Base-by-base conservation (phyloP, 495 filamentous ascomycete genomes). In the Aspergillus steynii region DNA sequence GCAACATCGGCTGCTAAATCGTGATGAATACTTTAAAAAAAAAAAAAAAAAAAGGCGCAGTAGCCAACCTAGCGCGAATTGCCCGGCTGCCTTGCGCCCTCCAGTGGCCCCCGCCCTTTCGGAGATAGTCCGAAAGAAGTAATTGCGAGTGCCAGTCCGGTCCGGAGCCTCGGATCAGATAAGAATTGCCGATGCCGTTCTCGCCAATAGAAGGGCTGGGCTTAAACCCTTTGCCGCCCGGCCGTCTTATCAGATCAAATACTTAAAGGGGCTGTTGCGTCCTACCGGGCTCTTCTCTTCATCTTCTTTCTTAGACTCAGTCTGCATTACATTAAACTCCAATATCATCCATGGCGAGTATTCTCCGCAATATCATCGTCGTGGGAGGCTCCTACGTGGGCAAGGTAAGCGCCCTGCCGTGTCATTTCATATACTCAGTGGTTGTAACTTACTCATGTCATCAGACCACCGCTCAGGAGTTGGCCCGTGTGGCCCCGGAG, bases 351-450 rank as follows among this genome's bases (percentile, higher is more conserved):
- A 69, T 69, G 67, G 58, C 67, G 7, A 61, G 28, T 31, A 48
- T 68, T 12, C 56, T 79, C 15, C 73, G 70, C 29, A 79, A 79
- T 56, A 69, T 79, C 32, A 71, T 79, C 29, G 74, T 79, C 27
- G 67, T 79, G 20, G 77, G 77, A 25, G 77, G 77, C 10, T 79
- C 77, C 2, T 79, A 77, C 52, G 75, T 79, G 20, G 77, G 77
- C 10, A 69, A 71, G 50, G 73, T 77, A 50, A 64, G 71, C 9
- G 7, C 14, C 12, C 9, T 8, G 65, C 3, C 10, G 45, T 47
- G 8, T 10, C 5, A 45, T 2, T 20, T 20, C 12, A 31, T 12
- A 14, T n/a, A 56, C 46, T 37, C 34, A 50, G 42, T 1, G 60
- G 34, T 61, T 51, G 63, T 68, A 46, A 58, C 53, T 42, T 9